Evolutionary conservation across 495 filamentous ascomycete genomes (phyloP).

Genomic region (Penicillium turbatum): DNA sequence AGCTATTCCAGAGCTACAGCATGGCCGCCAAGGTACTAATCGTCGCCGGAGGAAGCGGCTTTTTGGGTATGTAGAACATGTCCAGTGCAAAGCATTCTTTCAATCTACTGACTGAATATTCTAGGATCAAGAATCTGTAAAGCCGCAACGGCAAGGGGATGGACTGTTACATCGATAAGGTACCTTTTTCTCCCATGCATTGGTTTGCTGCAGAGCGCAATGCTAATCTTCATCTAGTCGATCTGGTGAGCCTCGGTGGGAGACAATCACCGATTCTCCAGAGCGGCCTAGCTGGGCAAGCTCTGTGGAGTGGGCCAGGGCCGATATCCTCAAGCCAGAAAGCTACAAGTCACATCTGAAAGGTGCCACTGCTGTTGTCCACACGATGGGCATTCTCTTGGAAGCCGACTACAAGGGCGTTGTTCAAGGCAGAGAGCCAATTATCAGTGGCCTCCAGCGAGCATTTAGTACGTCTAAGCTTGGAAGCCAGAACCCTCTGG

Average conservation of each 20-base stretch:
- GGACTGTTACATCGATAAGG: conserved; percentile 89
- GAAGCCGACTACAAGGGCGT: conserved; percentile 98
- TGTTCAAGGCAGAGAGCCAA: conserved; percentile 71
- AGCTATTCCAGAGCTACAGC: conserved; percentile 8
- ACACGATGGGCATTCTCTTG: conserved; percentile 92
- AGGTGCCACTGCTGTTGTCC: conserved; percentile 77
- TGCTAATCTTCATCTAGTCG: conserved; percentile 51
- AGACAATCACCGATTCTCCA: conserved; percentile 65
- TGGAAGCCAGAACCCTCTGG: conserved; percentile 65
- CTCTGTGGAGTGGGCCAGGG: conserved; percentile 79
- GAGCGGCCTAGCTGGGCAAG: conserved; percentile 74
- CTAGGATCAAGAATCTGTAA: conserved; percentile 84
- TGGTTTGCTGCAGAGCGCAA: not conserved
- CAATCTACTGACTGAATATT: conserved; percentile 9
- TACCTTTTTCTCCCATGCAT: conserved; percentile 27
- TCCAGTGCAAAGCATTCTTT: not conserved
- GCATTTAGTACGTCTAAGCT: conserved; percentile 67
- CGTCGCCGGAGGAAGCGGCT: conserved; percentile 93
- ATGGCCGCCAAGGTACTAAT: conserved; percentile 67
- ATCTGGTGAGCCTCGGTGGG: conserved; percentile 84
- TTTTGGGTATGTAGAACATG: conserved; percentile 56
- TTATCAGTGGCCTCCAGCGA: conserved; percentile 65
- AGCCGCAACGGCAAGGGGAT: conserved; percentile 72
- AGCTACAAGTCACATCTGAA: conserved; percentile 69
- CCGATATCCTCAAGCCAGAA: conserved; percentile 75